Evolutionary conservation across 2,329 filamentous ascomycete genomes (phyloP).

Genomic region (Alternaria sp.): DNA sequence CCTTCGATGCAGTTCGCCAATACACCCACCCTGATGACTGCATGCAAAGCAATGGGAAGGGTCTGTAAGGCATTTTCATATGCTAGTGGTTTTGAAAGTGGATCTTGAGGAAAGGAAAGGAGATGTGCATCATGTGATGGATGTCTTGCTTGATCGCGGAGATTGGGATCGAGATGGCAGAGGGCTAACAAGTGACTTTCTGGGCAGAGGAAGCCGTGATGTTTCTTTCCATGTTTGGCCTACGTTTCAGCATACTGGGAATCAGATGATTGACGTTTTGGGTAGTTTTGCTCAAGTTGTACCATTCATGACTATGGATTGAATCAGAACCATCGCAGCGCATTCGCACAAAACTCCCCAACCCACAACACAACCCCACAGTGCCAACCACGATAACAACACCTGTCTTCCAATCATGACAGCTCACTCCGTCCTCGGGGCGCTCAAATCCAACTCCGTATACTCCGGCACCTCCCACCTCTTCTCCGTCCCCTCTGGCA

Average conservation of each 20-base stretch:
- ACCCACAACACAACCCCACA: neutral
- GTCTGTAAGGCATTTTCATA: neutral
- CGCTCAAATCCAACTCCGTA: slow-evolving; percentile 24
- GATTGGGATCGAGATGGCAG: neutral
- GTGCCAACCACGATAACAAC: neutral
- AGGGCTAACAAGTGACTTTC: neutral
- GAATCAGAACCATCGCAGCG: neutral
- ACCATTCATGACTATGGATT: neutral
- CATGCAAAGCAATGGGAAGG: slow-evolving; percentile 2
- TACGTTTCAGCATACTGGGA: neutral
- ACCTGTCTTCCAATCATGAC: neutral
- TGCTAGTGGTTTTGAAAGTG: neutral
- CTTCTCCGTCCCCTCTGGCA: neutral
- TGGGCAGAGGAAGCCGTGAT: neutral
- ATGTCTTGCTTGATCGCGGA: neutral
- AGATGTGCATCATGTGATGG: neutral
- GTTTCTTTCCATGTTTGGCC: neutral
- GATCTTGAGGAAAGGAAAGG: neutral
- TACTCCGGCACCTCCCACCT: slow-evolving; percentile 13
- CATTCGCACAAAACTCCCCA: neutral
- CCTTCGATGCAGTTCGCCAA: slow-evolving; percentile 2
- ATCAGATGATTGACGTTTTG: neutral
- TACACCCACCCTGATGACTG: neutral
- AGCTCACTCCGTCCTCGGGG: neutral
- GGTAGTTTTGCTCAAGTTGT: neutral